Base-by-base conservation (phyloP, 805 yeast genomes). In the Hanseniaspora valbyensis region DNA sequence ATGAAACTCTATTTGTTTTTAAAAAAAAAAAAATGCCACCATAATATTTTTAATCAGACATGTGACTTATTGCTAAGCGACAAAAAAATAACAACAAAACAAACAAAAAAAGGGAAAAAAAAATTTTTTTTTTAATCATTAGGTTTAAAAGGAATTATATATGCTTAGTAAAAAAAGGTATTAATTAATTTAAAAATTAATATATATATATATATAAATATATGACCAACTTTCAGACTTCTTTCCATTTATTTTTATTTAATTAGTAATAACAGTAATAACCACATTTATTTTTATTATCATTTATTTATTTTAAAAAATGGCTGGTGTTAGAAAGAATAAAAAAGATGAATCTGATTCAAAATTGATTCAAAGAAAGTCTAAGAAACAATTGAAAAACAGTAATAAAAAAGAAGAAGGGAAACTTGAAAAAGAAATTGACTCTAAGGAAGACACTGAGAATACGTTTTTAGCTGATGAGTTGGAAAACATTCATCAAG, bases 261-360 rank as follows among this genome's bases (percentile, higher is more conserved):
- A 25, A 14, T 39, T 26, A 24, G 25, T 14, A 39, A 16, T 58
- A 10, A 46, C 49, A n/a, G n/a, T n/a, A n/a, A n/a, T n/a, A n/a
- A n/a, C n/a, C n/a, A n/a, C n/a, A n/a, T n/a, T n/a, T n/a, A n/a
- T 24, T 50, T 56, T n/a, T 32, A 13, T 12, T 41, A 12, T 33
- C 32, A 14, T 22, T 38, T 22, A 21, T 7, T 22, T 22, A 19
- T n/a, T 7, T 21, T 12, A 22, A 5, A 24, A 4, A 32, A 43
- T 32, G 40, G 40, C 32, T 8, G 39, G 46, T 12, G 39, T 21
- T n/a, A 43, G 46, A 33, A 43, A 33, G 24, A 43, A 24, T 32
- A 43, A 43, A 30, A 33, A 32, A 25, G 30, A 21, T 24, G 6
- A 7, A 14, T 32, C 24, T 6, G 25, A 6, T 13, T 24, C 46